A percentile compares a stretch with the other conserved stretches of the same genome.
phyloP scores from a whole-genome alignment of 495 filamentous ascomycete species.

The Corynascus novoguineensis region DNA sequence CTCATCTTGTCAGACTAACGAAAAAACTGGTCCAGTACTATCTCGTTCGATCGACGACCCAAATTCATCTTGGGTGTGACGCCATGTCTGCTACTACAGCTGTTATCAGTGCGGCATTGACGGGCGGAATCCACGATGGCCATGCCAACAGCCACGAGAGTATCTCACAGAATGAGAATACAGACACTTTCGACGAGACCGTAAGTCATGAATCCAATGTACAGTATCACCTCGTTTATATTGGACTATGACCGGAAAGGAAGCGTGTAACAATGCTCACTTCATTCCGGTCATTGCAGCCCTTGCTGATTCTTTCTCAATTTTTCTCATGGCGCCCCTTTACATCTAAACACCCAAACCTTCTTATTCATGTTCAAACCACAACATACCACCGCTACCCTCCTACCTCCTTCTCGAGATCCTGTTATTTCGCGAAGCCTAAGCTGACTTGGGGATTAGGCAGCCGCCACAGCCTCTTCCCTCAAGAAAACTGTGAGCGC shows the following conservation, averaged over 20 bases:
- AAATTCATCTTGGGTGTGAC: slow-evolving; percentile 13
- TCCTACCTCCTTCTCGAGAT: not conserved
- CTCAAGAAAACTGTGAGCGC: slow-evolving; percentile 41
- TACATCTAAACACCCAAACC: not conserved
- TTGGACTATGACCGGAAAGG: not conserved
- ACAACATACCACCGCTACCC: not conserved
- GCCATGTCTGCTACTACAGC: slow-evolving; percentile 43
- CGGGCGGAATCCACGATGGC: slow-evolving; percentile 46
- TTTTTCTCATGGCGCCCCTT: not conserved
- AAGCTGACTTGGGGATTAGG: slow-evolving; percentile 4
- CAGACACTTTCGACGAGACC: slow-evolving; percentile 24
- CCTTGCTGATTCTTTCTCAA: not conserved
- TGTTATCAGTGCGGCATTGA: slow-evolving; percentile 26
- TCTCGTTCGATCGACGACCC: not conserved
- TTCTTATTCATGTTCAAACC: not conserved
- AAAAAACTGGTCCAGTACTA: slow-evolving; percentile 4
- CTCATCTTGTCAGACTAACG: slow-evolving; percentile 16
- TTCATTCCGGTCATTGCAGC: not conserved
- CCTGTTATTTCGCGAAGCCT: not conserved
- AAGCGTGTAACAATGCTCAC: not conserved
- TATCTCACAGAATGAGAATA: slow-evolving; percentile 42
- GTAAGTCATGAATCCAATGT: slow-evolving; percentile 13
- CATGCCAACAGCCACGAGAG: slow-evolving; percentile 33
- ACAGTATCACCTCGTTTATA: not conserved
- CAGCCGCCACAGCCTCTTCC: slow-evolving; percentile 9